phyloP scores from a whole-genome alignment of 1,139 yeast species.

The Hanseniaspora gamundiae region DNA sequence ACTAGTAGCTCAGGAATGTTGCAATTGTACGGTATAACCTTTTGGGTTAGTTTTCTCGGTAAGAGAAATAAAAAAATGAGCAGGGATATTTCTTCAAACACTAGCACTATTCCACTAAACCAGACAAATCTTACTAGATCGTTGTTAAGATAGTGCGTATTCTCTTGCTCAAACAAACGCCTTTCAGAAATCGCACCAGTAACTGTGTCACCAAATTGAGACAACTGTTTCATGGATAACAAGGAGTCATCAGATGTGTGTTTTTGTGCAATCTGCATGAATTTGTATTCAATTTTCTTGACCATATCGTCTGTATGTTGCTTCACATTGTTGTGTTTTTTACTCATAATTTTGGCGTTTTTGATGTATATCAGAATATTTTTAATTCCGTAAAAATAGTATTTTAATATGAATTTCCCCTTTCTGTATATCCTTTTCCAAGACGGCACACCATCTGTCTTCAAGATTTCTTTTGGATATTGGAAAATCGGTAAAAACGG shows the following conservation, averaged over 20 bases:
- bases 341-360: background rate
- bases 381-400: constrained; percentile 1
- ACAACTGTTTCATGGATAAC: background rate
- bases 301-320: background rate
- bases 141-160: background rate
- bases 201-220: background rate
- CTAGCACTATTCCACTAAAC: background rate
- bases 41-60: background rate
- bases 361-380: background rate
- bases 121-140: background rate
- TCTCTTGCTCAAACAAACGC: background rate
- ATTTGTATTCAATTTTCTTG: background rate
- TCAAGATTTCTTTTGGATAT: background rate
- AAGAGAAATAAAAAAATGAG: background rate
- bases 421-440: background rate
- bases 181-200: background rate
- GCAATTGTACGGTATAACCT: background rate
- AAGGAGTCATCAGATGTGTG: background rate
- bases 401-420: constrained; percentile 1
- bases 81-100: background rate
- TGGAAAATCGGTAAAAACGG: background rate
- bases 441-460: background rate
- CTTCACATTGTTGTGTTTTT: background rate
- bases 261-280: background rate
- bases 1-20: background rate